phyloP scores from a whole-genome alignment of 805 yeast species.

The Yueomyces sinensis region DNA sequence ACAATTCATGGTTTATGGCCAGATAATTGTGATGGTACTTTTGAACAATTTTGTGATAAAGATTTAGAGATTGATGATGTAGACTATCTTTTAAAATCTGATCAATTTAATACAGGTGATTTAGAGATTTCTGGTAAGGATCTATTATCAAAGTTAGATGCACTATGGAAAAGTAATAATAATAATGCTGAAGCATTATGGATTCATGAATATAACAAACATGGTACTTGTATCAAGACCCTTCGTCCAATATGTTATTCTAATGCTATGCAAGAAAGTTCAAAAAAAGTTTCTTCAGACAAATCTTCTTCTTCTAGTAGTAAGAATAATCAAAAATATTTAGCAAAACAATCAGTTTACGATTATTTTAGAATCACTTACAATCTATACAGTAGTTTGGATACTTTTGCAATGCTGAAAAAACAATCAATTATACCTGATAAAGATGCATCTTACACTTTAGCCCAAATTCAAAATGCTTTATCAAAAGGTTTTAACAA shows the following conservation, averaged over 20 bases:
- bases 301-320: not conserved
- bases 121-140: constrained; percentile 32
- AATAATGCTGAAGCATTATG: constrained; percentile 62
- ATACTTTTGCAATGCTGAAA: constrained; percentile 56
- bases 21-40: constrained; percentile 75
- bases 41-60: constrained; percentile 64
- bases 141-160: constrained; percentile 42
- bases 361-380: constrained; percentile 59
- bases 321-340: constrained; percentile 1
- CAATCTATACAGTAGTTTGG: constrained; percentile 40
- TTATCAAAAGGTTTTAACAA: constrained; percentile 35
- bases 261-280: not conserved
- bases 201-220: constrained; percentile 90
- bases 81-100: constrained; percentile 28
- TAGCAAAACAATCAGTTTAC: constrained; percentile 32
- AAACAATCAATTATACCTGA: constrained; percentile 64
- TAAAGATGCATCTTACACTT: constrained; percentile 39
- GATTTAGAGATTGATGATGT: constrained; percentile 41
- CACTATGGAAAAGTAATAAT: constrained; percentile 60
- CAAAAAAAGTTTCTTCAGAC: no score
- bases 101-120: constrained; percentile 8
- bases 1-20: constrained; percentile 88
- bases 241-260: constrained; percentile 58
- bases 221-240: constrained; percentile 84
- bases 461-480: constrained; percentile 40